phyloP scores from a whole-genome alignment of 768 basidiomycete genomes.

The Filobasidium wieringae region DNA sequence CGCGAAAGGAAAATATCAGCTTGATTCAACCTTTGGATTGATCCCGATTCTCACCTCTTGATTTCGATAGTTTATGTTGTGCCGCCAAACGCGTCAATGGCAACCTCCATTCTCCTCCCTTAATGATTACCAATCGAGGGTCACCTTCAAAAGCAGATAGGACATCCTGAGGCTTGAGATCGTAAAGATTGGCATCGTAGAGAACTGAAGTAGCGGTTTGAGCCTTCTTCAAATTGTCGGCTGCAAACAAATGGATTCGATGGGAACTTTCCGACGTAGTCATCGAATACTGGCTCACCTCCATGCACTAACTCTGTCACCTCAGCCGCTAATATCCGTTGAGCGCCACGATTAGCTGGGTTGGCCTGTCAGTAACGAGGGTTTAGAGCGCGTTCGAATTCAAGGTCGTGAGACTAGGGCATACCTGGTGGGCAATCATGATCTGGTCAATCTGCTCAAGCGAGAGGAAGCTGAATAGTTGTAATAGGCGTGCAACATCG shows the following conservation, averaged over 20 bases:
- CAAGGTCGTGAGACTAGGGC: constrained; percentile 12
- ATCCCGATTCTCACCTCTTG: constrained; percentile 45
- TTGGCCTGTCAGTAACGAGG: constrained; percentile 22
- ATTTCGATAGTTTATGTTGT: constrained; percentile 49
- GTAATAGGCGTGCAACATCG: constrained; percentile 67
- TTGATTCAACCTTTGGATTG: neutral
- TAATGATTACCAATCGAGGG: constrained; percentile 49
- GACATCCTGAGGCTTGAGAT: constrained; percentile 50
- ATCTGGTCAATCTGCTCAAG: constrained; percentile 49
- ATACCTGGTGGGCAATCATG: constrained; percentile 52
- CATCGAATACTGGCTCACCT: constrained; percentile 37
- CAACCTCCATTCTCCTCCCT: constrained; percentile 46
- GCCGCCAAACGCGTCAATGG: constrained; percentile 55
- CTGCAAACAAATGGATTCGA: constrained; percentile 26
- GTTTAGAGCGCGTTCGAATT: neutral
- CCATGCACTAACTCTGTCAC: constrained; percentile 54
- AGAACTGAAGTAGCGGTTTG: constrained; percentile 44
- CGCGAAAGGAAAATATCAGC: neutral
- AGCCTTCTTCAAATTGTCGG: constrained; percentile 42
- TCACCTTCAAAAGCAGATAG: constrained; percentile 54
- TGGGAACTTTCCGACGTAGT: neutral
- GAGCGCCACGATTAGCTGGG: constrained; percentile 45
- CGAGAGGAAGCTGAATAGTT: constrained; percentile 67
- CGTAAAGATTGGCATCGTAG: constrained; percentile 41
- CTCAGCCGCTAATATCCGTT: constrained; percentile 48